Percentiles rank a stretch among this genome's conserved stretches.
Conservation (phyloP, 2,329 filamentous ascomycete genomes). For the Colletotrichum sp. region DNA sequence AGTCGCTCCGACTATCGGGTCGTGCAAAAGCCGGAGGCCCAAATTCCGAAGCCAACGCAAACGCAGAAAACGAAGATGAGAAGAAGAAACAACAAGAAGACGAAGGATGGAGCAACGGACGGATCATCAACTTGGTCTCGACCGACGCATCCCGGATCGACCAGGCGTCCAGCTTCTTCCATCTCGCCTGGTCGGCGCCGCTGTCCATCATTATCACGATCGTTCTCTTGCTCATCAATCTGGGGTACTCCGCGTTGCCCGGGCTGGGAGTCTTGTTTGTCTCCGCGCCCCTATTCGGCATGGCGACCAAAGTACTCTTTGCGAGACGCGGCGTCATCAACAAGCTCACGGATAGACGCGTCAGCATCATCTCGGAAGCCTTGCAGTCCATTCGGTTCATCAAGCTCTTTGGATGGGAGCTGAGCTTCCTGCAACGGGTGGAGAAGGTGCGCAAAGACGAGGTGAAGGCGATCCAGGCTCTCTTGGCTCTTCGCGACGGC, state of each 20-base stretch:
- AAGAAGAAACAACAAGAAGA: conserved; percentile 31
- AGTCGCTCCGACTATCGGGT: conserved; percentile 86
- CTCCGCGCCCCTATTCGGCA: conserved; percentile 72
- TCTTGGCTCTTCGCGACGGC: conserved; percentile 82
- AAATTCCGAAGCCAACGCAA: conserved; percentile 25
- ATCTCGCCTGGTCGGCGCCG: conserved; percentile 88
- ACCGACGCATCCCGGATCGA: conserved; percentile 94
- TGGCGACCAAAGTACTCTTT: conserved; percentile 79
- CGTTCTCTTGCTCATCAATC: conserved; percentile 79
- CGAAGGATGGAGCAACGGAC: conserved; percentile 82
- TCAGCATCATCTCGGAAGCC: conserved; percentile 90
- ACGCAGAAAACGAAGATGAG: conserved; percentile 24
- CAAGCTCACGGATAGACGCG: conserved; percentile 89
- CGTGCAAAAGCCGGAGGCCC: conserved; percentile 77
- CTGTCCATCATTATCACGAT: conserved; percentile 75
- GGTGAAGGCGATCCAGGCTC: conserved; percentile 78
- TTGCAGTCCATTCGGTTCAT: conserved; percentile 91
- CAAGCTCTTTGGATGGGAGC: conserved; percentile 96
- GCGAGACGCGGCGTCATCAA: conserved; percentile 77
- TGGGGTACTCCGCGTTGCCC: conserved; percentile 86
- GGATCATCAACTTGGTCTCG: conserved; percentile 91
- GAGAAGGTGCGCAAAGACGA: conserved; percentile 76
- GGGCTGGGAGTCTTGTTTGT: conserved; percentile 80
- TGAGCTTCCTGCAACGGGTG: conserved; percentile 79
- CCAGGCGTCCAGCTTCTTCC: conserved; percentile 85